Base-by-base conservation (phyloP, 768 basidiomycete genomes). In the Erythrobasidium yunnanense region DNA sequence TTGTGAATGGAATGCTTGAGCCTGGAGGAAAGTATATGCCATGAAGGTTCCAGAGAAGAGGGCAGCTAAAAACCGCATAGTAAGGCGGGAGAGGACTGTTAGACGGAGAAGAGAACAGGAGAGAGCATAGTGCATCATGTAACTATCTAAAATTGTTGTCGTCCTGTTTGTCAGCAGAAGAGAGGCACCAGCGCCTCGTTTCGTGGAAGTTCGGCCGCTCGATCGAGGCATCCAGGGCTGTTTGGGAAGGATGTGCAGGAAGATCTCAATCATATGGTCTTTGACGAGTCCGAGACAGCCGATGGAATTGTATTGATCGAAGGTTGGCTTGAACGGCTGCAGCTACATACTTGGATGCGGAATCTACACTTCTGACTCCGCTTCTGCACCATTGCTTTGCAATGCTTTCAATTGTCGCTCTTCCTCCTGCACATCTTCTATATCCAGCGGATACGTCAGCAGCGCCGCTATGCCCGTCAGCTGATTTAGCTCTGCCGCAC, bases 381-480 rank as follows among this genome's bases (percentile, higher is more conserved):
- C 4, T 34, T 8, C 7, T 34, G 54, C 27, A 17, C 29, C 35
- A 20, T 55, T 76, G 73, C 70, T 74, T 75, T 25, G 23, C 22
- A 20, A 7, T 34, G 23, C 27, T 22, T 23, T 22, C 4, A 55
- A 22, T 13, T 25, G 15, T 34, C 42, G 79, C 79, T 96, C 92
- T 77, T 96, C 91, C 57, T 84, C 86, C 75, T 96, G 90, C 0
- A 96, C 91, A 1, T 93, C 84, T 76, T 99, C 95, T 5, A 97
- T 78, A 73, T 99, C 95, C 29, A 99, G 78, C 2, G 95, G 95
- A 76, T 91, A 99, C 0, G 90, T 96, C 51, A 99, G 77, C 57
- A 99, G 88, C 0, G 95, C 95, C 22, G 93, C 93, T 22, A 97
- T 83, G 1, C 95, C 95, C 6, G 90, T 92, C 42, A 97, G 75